phyloP scores from a whole-genome alignment of 2,329 filamentous ascomycete species.

The Fusarium sp. region DNA sequence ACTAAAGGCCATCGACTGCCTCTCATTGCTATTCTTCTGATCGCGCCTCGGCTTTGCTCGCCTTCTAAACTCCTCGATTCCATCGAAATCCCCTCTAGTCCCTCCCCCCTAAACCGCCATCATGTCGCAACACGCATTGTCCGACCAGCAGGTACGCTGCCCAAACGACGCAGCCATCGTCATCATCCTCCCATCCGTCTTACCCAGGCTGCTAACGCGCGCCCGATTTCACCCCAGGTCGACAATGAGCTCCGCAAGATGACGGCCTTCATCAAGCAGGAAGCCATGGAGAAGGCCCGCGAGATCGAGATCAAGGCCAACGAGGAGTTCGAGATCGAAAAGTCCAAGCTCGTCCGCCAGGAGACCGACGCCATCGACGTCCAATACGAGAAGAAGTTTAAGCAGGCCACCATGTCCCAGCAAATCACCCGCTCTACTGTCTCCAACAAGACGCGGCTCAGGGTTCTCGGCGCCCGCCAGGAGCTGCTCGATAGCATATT shows the following conservation, averaged over 20 bases:
- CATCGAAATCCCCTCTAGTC: conserved; percentile 22
- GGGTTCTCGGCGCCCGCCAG: conserved; percentile 85
- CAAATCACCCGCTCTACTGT: conserved; percentile 97
- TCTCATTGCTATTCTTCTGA: conserved; percentile 19
- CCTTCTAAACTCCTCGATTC: conserved; percentile 1
- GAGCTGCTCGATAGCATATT: conserved; percentile 91
- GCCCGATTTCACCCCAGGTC: conserved; percentile 68
- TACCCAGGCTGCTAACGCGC: conserved; percentile 27
- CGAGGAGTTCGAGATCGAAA: conserved; percentile 98
- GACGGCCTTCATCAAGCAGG: conserved; percentile 99
- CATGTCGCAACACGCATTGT: conserved; percentile 97
- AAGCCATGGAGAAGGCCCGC: conserved; percentile 94
- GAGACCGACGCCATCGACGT: conserved; percentile 92
- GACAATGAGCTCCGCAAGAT: conserved; percentile 99
- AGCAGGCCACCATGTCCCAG: conserved; percentile 97
- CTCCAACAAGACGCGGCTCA: conserved; percentile 93
- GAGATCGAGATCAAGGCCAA: conserved; percentile 99
- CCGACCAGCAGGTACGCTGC: conserved; percentile 86
- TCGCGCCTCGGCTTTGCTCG: conserved; percentile 3
- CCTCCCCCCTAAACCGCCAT: conserved; percentile 50
- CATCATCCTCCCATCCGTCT: conserved; percentile 24
- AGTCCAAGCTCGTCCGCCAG: conserved; percentile 96
- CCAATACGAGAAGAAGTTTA: conserved; percentile 98
- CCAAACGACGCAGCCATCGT: conserved; percentile 34
- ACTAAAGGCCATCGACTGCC: conserved; percentile 38